A percentile compares a stretch with the other conserved stretches of the same genome.
Evolutionary conservation across 441 rosid species (phyloP).

Genomic region (Lepidium campestre): DNA sequence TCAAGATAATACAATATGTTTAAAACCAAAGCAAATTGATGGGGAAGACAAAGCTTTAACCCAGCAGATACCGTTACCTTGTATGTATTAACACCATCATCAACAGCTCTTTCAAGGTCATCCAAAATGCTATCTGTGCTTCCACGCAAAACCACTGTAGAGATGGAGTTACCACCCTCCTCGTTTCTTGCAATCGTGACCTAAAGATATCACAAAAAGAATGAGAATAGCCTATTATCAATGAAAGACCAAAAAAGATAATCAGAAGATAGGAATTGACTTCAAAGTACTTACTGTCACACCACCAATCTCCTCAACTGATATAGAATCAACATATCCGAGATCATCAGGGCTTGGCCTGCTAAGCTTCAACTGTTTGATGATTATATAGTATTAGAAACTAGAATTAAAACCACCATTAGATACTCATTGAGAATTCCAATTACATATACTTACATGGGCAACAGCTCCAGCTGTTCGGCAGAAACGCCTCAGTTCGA

Average conservation of each 20-base stretch:
- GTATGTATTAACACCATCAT: constrained; percentile 98
- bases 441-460: constrained; percentile 43
- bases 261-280: not conserved
- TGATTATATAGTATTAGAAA: constrained; percentile 8
- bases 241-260: not conserved
- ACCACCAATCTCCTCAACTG: constrained; percentile 98
- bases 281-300: constrained; percentile 59
- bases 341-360: constrained; percentile 84
- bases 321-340: constrained; percentile 83
- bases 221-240: not conserved
- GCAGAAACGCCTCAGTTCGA: constrained; percentile 94
- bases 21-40: not conserved
- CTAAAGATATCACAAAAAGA: constrained; percentile 33
- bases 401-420: not conserved
- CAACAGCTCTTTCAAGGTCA: constrained; percentile 99
- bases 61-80: constrained; percentile 49
- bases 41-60: not conserved
- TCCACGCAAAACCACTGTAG: constrained; percentile 92
- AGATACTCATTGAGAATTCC: not conserved
- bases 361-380: constrained; percentile 80
- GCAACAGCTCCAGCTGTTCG: constrained; percentile 96
- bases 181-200: constrained; percentile 88
- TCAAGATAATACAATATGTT: not conserved
- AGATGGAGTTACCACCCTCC: constrained; percentile 87
- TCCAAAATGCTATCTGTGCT: constrained; percentile 97